phyloP scores from a whole-genome alignment of 768 basidiomycete species.

The Suillus subalutaceus region DNA sequence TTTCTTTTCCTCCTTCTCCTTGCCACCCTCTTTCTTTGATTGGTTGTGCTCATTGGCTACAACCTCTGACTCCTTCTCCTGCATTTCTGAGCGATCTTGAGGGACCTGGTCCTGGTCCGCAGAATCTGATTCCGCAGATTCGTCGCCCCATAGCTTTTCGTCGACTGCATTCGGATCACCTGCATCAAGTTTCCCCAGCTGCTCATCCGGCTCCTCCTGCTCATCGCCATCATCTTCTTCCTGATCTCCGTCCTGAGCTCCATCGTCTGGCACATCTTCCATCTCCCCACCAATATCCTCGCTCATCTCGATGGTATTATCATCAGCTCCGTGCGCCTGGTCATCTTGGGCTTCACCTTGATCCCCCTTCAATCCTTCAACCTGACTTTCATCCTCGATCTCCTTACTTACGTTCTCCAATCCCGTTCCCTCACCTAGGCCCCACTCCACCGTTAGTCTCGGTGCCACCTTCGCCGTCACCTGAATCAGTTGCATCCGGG shows the following conservation, averaged over 20 bases:
- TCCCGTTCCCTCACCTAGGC: conserved; percentile 87
- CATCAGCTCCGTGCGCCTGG: conserved; percentile 51
- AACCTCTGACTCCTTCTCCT: conserved; percentile 61
- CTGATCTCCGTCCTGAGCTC: conserved; percentile 47
- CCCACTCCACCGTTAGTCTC: conserved; percentile 71
- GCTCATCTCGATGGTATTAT: conserved; percentile 88
- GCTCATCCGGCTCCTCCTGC: conserved; percentile 77
- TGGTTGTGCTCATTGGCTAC: conserved; percentile 74
- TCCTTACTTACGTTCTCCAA: conserved; percentile 89
- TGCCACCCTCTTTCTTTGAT: conserved; percentile 32
- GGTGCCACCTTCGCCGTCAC: conserved; percentile 49
- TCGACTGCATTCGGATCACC: conserved; percentile 85
- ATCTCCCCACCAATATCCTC: conserved; percentile 87
- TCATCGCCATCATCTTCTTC: conserved; percentile 51
- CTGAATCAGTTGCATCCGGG: conserved; percentile 64
- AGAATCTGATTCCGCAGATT: conserved; percentile 56
- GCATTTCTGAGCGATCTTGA: conserved; percentile 58
- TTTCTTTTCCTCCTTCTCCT: conserved; percentile 35
- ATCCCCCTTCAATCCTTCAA: conserved; percentile 87
- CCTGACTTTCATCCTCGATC: conserved; percentile 94
- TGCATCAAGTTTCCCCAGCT: conserved; percentile 79
- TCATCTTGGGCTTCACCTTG: conserved; percentile 40
- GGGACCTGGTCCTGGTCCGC: conserved; percentile 58
- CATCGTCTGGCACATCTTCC: conserved; percentile 79
- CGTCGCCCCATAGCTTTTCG: conserved; percentile 97